Conservation (phyloP, 805 yeast species). For the Lachancea lanzarotensis region DNA sequence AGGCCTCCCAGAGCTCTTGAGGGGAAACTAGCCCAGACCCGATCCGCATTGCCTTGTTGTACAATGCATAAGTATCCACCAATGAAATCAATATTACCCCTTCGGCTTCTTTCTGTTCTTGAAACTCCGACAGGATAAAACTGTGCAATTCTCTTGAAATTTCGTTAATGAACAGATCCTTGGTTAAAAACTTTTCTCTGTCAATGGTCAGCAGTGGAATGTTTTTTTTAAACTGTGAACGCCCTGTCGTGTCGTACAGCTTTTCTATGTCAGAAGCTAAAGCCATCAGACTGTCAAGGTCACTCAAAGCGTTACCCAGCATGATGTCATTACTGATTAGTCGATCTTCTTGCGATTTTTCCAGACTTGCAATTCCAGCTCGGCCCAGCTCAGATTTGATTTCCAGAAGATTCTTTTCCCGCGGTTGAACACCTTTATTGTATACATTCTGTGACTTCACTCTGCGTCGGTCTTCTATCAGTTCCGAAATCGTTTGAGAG, state of each 20-base stretch:
- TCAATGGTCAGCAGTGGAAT: slow-evolving; percentile 28
- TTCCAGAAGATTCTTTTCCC: slow-evolving; percentile 11
- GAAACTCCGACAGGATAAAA: slow-evolving; percentile 43
- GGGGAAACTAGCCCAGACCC: slow-evolving; percentile 67
- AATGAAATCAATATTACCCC: slow-evolving; percentile 54
- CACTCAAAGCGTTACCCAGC: slow-evolving; percentile 64
- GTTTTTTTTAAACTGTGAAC: slow-evolving; percentile 13
- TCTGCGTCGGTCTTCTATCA: slow-evolving; percentile 50
- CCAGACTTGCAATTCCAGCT: slow-evolving; percentile 68
- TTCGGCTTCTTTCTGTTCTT: slow-evolving; percentile 32
- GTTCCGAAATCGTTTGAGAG: slow-evolving; percentile 39
- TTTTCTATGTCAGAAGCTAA: slow-evolving; percentile 66
- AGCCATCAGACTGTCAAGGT: slow-evolving; percentile 68
- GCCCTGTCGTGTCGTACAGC: slow-evolving; percentile 39
- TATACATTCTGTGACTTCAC: slow-evolving; percentile 22
- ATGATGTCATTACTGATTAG: slow-evolving; percentile 54
- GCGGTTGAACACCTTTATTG: slow-evolving; percentile 19
- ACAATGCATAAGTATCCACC: slow-evolving; percentile 56
- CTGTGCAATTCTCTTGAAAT: slow-evolving; percentile 75
- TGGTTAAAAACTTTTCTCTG: slow-evolving; percentile 33
- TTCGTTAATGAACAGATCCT: slow-evolving; percentile 50
- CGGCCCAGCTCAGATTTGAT: slow-evolving; percentile 29
- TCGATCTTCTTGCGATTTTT: slow-evolving; percentile 47
- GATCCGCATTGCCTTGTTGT: slow-evolving; percentile 58
- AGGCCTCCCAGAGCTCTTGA: slow-evolving; percentile 55